Percentiles rank a stretch among this genome's conserved stretches.
These are phyloP conservation scores for Phytophthora macrochlamydospora DNA, from an alignment of 352 stramenopile genomes.

Conservation along the genomic window DNA sequence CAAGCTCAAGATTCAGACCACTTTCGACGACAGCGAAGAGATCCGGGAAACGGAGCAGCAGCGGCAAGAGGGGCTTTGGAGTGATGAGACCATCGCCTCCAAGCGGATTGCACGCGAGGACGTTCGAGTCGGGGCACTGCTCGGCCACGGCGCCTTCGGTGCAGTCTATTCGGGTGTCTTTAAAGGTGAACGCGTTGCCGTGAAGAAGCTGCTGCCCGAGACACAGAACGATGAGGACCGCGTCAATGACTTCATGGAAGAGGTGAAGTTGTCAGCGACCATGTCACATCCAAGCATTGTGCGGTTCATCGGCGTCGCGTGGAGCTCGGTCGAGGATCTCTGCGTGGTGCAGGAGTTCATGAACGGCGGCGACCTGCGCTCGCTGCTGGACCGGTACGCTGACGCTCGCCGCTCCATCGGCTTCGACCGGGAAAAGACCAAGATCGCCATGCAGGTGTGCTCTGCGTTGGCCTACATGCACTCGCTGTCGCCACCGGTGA, in stretches of 20 bases:
- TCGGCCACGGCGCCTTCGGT: constrained; percentile 38
- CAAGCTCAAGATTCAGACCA: constrained; percentile 29
- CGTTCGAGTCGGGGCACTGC: constrained; percentile 25
- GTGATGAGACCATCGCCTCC: constrained; percentile 12
- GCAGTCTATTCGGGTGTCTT: constrained; percentile 44
- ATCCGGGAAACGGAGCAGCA: constrained; percentile 4
- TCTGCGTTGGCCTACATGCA: constrained; percentile 38
- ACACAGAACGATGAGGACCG: constrained; percentile 13
- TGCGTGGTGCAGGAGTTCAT: constrained; percentile 52
- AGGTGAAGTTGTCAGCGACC: constrained; percentile 48
- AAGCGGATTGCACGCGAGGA: constrained; percentile 40
- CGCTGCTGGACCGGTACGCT: constrained; percentile 33
- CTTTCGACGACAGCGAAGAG: constrained; percentile 14
- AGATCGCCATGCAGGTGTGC: constrained; percentile 42
- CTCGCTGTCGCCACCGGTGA: constrained; percentile 25
- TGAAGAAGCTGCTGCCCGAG: constrained; percentile 41
- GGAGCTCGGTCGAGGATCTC: constrained; percentile 35
- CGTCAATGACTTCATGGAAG: constrained; percentile 40
- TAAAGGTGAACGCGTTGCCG: constrained; percentile 36
- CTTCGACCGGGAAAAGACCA: constrained; percentile 41
- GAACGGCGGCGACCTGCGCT: constrained; percentile 38
- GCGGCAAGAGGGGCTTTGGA: constrained; percentile 15
- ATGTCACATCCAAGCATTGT: constrained; percentile 61
- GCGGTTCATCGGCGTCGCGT: constrained; percentile 53
- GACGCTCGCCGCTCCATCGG: constrained; percentile 16